Base-by-base conservation (phyloP, 2,329 filamentous ascomycete genomes). In the Aspergillus neoniger region DNA sequence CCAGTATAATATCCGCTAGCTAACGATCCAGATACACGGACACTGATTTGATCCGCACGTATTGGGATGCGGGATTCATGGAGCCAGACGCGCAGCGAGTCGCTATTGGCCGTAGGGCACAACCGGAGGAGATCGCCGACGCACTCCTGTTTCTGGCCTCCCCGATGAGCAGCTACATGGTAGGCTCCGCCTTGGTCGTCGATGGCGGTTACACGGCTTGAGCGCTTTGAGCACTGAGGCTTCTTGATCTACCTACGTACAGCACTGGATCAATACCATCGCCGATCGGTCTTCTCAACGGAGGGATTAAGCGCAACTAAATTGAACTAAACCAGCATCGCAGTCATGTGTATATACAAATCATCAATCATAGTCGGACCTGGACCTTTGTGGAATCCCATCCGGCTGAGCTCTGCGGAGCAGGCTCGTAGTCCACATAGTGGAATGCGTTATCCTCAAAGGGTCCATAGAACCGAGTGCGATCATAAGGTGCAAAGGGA, bases 121-220 rank as follows among this genome's bases (percentile, higher is more conserved):
- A 83, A 8, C 69, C 84, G 32, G 82, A 76, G 0, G 69, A 71
- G 19, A 44, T 44, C 19, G 41, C 10, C 19, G 74, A 80, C 15
- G 82, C 85, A 23, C 80, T 85, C 25, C 73, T 81, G 0, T 81
- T 77, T 63, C 69, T 80, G 12, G 77, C 77, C 2, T 76, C 72
- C 15, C 71, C 77, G 60, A 77, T 77, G 49, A 79, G 75, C 55
- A 76, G 74, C 41, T 81, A 79, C 55, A 79, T 79, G 73, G 79
- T 77, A 25, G 79, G 79, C 43, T 58, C 63, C 2, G 65, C 63
- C 5, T 23, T 74, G 56, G 67, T 74, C 2, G 68, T 69, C 12
- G 71, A 73, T 57, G 69, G 68, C 15, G 72, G 70, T 15, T 67
- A 66, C 38, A 67, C 69, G 3, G 62, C 68, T 9, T 70, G 14